Percentiles rank a stretch among this genome's conserved stretches.
Evolutionary conservation across 371 early-diverging fungal genomes (phyloP).

Genomic region (Mucor sp.): DNA sequence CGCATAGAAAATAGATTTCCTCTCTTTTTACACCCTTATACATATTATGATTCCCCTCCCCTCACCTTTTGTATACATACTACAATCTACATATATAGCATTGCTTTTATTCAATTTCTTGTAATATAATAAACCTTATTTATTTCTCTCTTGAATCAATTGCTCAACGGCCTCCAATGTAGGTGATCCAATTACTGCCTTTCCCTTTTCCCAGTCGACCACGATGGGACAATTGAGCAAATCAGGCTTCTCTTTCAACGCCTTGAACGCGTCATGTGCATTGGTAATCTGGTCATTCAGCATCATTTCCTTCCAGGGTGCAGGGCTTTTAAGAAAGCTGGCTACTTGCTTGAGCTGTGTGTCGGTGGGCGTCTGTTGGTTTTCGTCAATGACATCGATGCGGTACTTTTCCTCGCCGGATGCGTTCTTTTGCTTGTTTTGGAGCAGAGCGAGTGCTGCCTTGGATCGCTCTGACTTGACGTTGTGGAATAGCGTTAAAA

Average conservation of each 20-base stretch:
- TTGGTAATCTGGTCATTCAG: conserved; percentile 10
- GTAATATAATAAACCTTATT: conserved; percentile 3
- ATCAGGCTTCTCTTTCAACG: conserved; percentile 25
- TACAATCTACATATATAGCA: background rate
- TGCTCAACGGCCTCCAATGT: conserved; percentile 27
- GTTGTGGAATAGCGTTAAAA: conserved; percentile 39
- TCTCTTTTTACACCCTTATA: no score
- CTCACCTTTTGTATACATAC: background rate
- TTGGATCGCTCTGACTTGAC: conserved; percentile 25
- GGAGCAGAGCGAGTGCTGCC: conserved; percentile 27
- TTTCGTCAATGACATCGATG: conserved; percentile 28
- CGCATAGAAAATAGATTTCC: background rate
- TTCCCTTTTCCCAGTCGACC: conserved; percentile 47
- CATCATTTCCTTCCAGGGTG: conserved; percentile 30
- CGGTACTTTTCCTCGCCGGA: conserved; percentile 30
- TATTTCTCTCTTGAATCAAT: conserved; percentile 21
- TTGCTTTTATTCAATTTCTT: background rate
- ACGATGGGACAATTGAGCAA: conserved; percentile 36
- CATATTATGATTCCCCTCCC: no score
- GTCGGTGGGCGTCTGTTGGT: conserved; percentile 20
- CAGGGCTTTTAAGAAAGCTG: conserved; percentile 15
- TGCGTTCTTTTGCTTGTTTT: conserved; percentile 27
- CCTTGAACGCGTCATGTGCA: conserved; percentile 25
- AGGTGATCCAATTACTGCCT: conserved; percentile 34
- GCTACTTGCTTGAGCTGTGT: conserved; percentile 29